These are phyloP conservation scores for Penicilliopsis zonata DNA, from an alignment of 495 filamentous ascomycete genomes.

Conservation along the genomic window DNA sequence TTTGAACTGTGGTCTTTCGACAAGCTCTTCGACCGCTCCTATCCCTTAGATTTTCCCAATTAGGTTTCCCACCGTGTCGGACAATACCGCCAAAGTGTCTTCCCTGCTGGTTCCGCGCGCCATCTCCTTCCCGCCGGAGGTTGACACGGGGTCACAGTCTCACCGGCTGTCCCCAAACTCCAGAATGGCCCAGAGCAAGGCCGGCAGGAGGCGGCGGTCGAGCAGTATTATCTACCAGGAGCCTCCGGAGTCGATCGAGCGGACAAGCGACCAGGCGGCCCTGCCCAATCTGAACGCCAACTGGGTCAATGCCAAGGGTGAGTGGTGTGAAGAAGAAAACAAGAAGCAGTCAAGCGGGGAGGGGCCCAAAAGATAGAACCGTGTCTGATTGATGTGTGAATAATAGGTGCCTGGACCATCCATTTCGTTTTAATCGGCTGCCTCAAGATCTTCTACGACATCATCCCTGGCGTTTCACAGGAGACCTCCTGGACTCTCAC, in stretches of 20 bases:
- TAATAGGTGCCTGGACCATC: slow-evolving; percentile 90
- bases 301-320: slow-evolving; percentile 99
- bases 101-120: slow-evolving; percentile 67
- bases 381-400: no score
- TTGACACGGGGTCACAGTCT: slow-evolving; percentile 47
- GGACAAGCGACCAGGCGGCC: slow-evolving; percentile 88
- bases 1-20: slow-evolving; percentile 15
- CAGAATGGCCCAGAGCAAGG: slow-evolving; percentile 48
- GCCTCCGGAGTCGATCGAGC: slow-evolving; percentile 85
- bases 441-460: slow-evolving; percentile 92
- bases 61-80: slow-evolving; percentile 11
- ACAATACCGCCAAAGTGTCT: slow-evolving; percentile 78
- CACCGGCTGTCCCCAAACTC: slow-evolving; percentile 38
- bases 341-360: no score
- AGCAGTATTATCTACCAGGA: slow-evolving; percentile 96
- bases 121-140: slow-evolving; percentile 68
- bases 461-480: slow-evolving; percentile 86
- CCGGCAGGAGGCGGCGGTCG: slow-evolving; percentile 71
- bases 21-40: no score
- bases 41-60: no score
- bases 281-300: slow-evolving; percentile 93
- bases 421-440: slow-evolving; percentile 81
- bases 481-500: slow-evolving; percentile 97
- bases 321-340: slow-evolving; percentile 18
- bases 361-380: no score